A percentile compares a stretch with the other conserved stretches of the same genome.
phyloP scores from a whole-genome alignment of 2,329 filamentous ascomycete species.

The Plectosphaerella sp. region DNA sequence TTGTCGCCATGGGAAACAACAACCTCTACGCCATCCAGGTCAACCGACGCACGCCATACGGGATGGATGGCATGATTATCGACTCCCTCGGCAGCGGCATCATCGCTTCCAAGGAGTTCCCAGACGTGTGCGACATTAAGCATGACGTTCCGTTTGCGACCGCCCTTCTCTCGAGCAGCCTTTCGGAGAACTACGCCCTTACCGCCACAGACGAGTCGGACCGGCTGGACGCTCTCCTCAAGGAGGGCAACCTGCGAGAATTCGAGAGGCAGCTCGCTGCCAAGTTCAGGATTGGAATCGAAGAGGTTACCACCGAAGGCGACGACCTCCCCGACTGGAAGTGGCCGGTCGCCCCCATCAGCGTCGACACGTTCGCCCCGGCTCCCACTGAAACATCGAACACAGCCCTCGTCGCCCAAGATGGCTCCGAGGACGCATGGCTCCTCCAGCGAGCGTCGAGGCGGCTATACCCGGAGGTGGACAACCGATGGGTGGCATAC shows the following conservation, averaged over 20 bases:
- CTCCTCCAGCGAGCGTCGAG: conserved; percentile 5
- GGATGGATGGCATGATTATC: conserved; percentile 60
- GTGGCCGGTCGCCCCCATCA: conserved; percentile 35
- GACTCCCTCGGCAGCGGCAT: conserved; percentile 68
- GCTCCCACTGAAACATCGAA: no score
- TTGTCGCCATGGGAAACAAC: conserved; percentile 59
- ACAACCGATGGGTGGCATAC: conserved; percentile 62
- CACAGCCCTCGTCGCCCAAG: no score
- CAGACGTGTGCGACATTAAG: conserved; percentile 3
- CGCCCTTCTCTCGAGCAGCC: conserved; percentile 38
- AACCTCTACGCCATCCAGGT: conserved; percentile 65
- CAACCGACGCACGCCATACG: conserved; percentile 54
- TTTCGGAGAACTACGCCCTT: conserved; percentile 44
- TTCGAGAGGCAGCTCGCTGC: conserved; percentile 47
- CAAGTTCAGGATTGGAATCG: conserved; percentile 31
- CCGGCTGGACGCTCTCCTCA: conserved; percentile 43
- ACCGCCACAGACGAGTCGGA: conserved; percentile 39
- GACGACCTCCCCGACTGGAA: conserved; percentile 40
- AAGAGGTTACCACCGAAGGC: conserved; percentile 8
- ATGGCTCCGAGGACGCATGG: no score
- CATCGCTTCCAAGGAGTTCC: conserved; percentile 1
- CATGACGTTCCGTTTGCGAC: conserved; percentile 4
- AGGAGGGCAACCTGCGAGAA: conserved; percentile 35
- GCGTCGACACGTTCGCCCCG: conserved; percentile 4
- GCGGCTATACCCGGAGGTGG: conserved; percentile 44